Percentiles rank a stretch among this genome's conserved stretches.
phyloP scores from a whole-genome alignment of 768 basidiomycete genomes.

The Cubamyces lactineus region DNA sequence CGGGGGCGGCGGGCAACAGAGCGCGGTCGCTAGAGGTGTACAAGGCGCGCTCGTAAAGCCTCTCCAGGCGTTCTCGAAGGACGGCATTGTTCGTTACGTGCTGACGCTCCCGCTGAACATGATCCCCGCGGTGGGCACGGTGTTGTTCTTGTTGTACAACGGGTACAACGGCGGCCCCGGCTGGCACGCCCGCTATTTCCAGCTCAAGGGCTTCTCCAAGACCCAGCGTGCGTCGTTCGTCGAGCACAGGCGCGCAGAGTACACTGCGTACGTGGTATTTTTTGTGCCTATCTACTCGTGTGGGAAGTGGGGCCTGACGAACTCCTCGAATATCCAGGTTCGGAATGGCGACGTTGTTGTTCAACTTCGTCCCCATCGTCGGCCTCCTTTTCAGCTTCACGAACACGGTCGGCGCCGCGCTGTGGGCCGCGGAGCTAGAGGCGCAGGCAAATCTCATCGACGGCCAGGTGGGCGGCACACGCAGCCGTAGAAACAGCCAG shows the following conservation, averaged over 20 bases:
- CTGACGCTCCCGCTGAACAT: slow-evolving; percentile 69
- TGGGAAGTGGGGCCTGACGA: too few species aligned
- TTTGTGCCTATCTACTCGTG: not conserved
- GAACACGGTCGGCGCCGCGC: slow-evolving; percentile 67
- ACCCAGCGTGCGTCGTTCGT: slow-evolving; percentile 49
- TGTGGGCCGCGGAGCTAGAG: slow-evolving; percentile 75
- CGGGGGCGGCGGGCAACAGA: slow-evolving; percentile 33
- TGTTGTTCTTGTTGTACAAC: slow-evolving; percentile 60
- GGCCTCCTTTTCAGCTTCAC: slow-evolving; percentile 65
- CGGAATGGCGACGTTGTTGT: slow-evolving; percentile 58
- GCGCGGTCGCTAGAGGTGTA: slow-evolving; percentile 45
- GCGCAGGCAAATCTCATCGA: slow-evolving; percentile 32
- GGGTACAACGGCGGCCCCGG: slow-evolving; percentile 51
- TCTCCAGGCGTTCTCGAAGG: slow-evolving; percentile 46
- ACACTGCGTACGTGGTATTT: slow-evolving; percentile 56
- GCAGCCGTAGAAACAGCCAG: not conserved
- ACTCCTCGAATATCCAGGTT: slow-evolving; percentile 41
- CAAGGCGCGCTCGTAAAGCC: slow-evolving; percentile 54
- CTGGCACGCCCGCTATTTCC: slow-evolving; percentile 70
- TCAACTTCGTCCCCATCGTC: slow-evolving; percentile 63
- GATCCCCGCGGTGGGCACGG: slow-evolving; percentile 67
- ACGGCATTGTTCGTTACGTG: slow-evolving; percentile 58
- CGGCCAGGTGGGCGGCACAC: slow-evolving; percentile 3
- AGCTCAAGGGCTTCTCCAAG: slow-evolving; percentile 59
- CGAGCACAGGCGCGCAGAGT: slow-evolving; percentile 53